Base-by-base conservation (phyloP, 164 flowering plant genomes). In the Paratinospora sagittata region DNA sequence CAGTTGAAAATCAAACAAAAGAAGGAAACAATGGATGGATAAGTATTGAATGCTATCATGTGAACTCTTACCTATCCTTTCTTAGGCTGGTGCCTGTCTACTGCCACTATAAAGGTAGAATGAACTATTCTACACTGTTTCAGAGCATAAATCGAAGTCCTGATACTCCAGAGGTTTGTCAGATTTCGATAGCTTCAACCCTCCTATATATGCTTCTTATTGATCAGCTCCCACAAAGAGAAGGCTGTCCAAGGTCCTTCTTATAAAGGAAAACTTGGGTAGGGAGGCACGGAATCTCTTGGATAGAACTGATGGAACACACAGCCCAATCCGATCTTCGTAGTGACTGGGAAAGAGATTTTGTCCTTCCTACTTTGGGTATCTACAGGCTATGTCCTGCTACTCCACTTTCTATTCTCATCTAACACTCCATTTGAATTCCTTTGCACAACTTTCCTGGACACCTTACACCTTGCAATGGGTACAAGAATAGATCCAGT, bases 401-500 rank as follows among this genome's bases (percentile, higher is more conserved):
- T 69, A 68, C 64, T 80, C 76, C 58, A 75, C 77, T 76, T 76
- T 79, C 82, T 61, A 68, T 80, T 82, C 80, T 80, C 72, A 81
- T 80, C 73, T 70, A 70, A 57, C 74, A 72, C 73, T 75, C 70
- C 55, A 68, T 70, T 76, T 78, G 67, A 78, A 81, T 81, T 84
- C 72, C 67, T 72, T 66, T 72, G 69, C 70, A 73, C 76, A 74
- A 73, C 66, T 79, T 76, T 73, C 70, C 71, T 61, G 81, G 78
- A 81, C 81, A 77, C 75, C 75, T 78, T 77, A 82, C 68, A 66
- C 84, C 85, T 81, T 81, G 84, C 88, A 82, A 78, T 75, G 71
- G 88, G 83, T 85, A 84, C 87, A 79, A 77, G 93, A 87, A 87
- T 88, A 80, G 85, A 88, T 86, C 86, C 96, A 69, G 66, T 69